Evolutionary conservation across 108 stramenopile genomes (phyloP).

Genomic region (Pseudonitzschia multistriata): DNA sequence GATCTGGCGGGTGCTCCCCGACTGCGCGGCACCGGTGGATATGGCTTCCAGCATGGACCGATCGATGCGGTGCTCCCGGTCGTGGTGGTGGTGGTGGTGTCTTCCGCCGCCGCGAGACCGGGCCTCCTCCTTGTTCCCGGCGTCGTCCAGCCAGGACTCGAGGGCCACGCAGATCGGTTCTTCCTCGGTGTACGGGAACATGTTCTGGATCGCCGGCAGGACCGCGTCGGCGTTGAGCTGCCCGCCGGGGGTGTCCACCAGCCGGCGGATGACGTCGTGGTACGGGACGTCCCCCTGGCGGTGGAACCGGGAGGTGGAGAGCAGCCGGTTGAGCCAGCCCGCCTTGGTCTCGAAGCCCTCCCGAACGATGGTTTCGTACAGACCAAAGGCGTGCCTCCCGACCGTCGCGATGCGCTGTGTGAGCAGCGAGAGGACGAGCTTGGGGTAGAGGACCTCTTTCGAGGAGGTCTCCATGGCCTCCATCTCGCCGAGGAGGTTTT

Average conservation of each 20-base stretch:
- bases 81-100: too few relatives aligned
- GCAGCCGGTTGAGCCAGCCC: slow-evolving; percentile 26
- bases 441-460: slow-evolving; percentile 25
- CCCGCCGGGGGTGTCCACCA: slow-evolving; percentile 14
- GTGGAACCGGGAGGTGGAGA: slow-evolving; percentile 39
- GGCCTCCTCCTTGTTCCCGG: background rate
- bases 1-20: slow-evolving; percentile 38
- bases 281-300: slow-evolving; percentile 43
- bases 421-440: slow-evolving; percentile 22
- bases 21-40: slow-evolving; percentile 43
- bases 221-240: background rate
- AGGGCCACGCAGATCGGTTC: slow-evolving; percentile 24
- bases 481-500: slow-evolving; percentile 20
- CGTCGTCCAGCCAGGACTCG: slow-evolving; percentile 20
- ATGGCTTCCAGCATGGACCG: slow-evolving; percentile 57
- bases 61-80: slow-evolving; percentile 27
- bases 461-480: slow-evolving; percentile 17
- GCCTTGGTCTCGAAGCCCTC: slow-evolving; percentile 22
- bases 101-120: background rate
- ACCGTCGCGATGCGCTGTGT: slow-evolving; percentile 26
- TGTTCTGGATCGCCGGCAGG: slow-evolving; percentile 40
- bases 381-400: slow-evolving; percentile 15
- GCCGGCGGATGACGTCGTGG: slow-evolving; percentile 35
- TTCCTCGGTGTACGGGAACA: slow-evolving; percentile 47
- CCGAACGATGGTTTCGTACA: slow-evolving; percentile 37